Base-by-base conservation (phyloP, 1,139 yeast genomes). In the Suhomyces kunorum region DNA sequence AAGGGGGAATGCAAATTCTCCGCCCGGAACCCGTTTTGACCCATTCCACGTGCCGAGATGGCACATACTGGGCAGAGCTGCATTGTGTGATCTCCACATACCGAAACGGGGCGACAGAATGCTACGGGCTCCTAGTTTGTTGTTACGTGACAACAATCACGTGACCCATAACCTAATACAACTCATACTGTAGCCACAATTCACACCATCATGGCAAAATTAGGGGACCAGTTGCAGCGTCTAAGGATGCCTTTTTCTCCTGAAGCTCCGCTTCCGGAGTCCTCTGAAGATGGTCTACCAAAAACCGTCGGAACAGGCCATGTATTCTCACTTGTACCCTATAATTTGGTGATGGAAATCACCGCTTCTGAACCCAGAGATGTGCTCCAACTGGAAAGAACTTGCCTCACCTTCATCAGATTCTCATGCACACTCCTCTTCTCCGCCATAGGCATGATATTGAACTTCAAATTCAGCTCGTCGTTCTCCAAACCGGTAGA, bases 281-380 rank as follows among this genome's bases (percentile, higher is more conserved):
- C 8, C 20, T 14, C 17, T 9, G 17, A 12, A 30, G 25, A 30
- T 17, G 19, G 27, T 5, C 16, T 8, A 22, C 19, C 20, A 8
- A 15, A 18, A 18, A 22, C 29, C 8, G 15, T 23, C 20, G 12
- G 19, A 4, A 17, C n/a, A 8, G 13, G 26, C 11, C 16, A 26
- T 16, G 26, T 35, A 4, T 30, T 39, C 8, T 17, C 39, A 3
- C 27, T 32, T 12, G 50, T 53, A 19, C 60, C 65, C 2, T 57
- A 55, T 37, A 50, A 51, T 19, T 45, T 72, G 26, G 54, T 72
- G 3, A 53, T 78, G 39, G 65, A 68, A 23, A 70, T 78, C 25
- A 60, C 68, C 6, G 64, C 76, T 4, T 74, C 81, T 1, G 81
- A 80, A 44, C 84, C 86, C 0, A 60, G 86, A 40, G 87, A 81